A percentile compares a stretch with the other conserved stretches of the same genome.
These are phyloP conservation scores for Lentithecium fluviatile DNA, from an alignment of 495 filamentous ascomycete genomes.

Conservation along the genomic window DNA sequence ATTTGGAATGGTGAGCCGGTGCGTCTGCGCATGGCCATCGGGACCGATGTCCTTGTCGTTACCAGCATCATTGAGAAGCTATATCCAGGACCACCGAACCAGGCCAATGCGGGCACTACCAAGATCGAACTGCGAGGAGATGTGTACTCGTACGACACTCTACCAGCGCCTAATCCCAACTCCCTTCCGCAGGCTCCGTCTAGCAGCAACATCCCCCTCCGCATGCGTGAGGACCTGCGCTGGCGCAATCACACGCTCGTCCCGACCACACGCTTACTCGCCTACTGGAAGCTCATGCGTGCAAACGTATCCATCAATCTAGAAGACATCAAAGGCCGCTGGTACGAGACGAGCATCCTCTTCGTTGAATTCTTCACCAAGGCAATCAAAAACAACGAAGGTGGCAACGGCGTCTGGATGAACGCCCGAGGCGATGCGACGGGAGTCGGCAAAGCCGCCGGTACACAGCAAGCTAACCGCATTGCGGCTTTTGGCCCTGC, in stretches of 20 bases:
- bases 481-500: slow-evolving; percentile 48
- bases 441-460: slow-evolving; percentile 12
- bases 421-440: slow-evolving; percentile 48
- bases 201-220: slow-evolving; percentile 46
- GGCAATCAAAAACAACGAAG: slow-evolving; percentile 43
- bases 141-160: slow-evolving; percentile 48
- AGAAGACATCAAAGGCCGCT: slow-evolving; percentile 59
- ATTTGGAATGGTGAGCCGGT: slow-evolving; percentile 60
- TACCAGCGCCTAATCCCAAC: slow-evolving; percentile 35
- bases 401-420: slow-evolving; percentile 51
- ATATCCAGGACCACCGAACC: slow-evolving; percentile 17
- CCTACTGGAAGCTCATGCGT: slow-evolving; percentile 50
- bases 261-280: slow-evolving; percentile 38
- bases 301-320: slow-evolving; percentile 42
- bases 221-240: slow-evolving; percentile 48
- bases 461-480: slow-evolving; percentile 40
- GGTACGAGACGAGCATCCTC: slow-evolving; percentile 59
- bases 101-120: slow-evolving; percentile 26
- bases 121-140: slow-evolving; percentile 42
- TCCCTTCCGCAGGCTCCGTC: slow-evolving; percentile 28
- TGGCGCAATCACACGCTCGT: slow-evolving; percentile 51
- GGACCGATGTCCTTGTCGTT: slow-evolving; percentile 56
- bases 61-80: slow-evolving; percentile 44
- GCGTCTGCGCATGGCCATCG: slow-evolving; percentile 47
- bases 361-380: slow-evolving; percentile 44